Evolutionary conservation across 2,329 filamentous ascomycete genomes (phyloP).

Genomic region (Fusarium sp.): DNA sequence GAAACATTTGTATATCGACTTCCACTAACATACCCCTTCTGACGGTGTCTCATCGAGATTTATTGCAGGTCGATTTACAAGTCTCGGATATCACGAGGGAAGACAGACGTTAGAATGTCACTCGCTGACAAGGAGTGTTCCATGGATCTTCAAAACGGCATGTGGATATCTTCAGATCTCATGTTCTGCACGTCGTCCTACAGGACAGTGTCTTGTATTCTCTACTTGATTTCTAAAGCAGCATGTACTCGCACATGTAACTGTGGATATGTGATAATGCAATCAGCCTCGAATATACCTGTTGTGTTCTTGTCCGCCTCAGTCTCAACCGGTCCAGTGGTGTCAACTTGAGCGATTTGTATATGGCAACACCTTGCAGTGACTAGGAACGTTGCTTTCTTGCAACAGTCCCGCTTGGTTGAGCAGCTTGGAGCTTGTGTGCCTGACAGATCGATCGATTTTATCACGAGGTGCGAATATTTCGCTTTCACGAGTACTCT

Average conservation of each 20-base stretch:
- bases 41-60: constrained; percentile 7
- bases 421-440: neutral
- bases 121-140: constrained; percentile 8
- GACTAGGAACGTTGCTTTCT: constrained; percentile 12
- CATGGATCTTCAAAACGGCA: constrained; percentile 13
- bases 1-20: neutral
- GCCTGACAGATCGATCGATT: constrained; percentile 19
- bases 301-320: constrained; percentile 10
- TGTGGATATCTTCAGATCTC: constrained; percentile 20
- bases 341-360: constrained; percentile 28
- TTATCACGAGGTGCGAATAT: constrained; percentile 12
- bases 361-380: constrained; percentile 10
- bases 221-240: constrained; percentile 9
- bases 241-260: neutral
- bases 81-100: constrained; percentile 9
- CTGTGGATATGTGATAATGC: constrained; percentile 22
- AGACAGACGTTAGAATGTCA: neutral
- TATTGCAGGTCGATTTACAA: constrained; percentile 9
- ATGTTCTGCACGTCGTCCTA: neutral
- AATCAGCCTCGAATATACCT: constrained; percentile 18
- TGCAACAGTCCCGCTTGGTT: neutral
- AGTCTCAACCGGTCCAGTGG: constrained; percentile 14
- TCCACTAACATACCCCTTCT: neutral
- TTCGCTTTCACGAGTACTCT: neutral
- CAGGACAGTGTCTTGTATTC: constrained; percentile 9